A percentile compares a stretch with the other conserved stretches of the same genome.
Evolutionary conservation across 176 grass and related monocot genomes (phyloP).

Genomic region (Stipa capillata): DNA sequence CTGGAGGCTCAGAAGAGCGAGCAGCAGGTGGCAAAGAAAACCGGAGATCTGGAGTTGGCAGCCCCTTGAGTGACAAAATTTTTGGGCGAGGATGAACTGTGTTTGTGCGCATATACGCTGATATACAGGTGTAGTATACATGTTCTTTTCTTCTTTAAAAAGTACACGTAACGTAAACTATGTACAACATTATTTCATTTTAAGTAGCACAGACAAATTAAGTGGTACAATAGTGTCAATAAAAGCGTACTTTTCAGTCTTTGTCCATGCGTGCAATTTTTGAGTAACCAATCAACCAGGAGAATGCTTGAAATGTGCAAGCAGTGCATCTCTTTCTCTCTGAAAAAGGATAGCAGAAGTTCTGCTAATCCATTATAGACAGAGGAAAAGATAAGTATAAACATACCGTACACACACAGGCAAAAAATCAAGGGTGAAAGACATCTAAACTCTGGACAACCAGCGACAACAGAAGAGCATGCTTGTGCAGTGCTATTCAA

Average conservation of each 20-base stretch:
- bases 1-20: background rate
- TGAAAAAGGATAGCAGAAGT: background rate
- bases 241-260: background rate
- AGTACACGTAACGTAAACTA: background rate
- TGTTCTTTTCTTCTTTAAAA: background rate
- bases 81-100: background rate
- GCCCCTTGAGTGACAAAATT: background rate
- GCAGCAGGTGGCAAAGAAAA: constrained; percentile 8
- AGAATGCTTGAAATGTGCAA: background rate
- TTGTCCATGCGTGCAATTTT: background rate
- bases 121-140: background rate
- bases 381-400: background rate
- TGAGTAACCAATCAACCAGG: background rate
- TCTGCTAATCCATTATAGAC: background rate
- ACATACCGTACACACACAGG: too few relatives aligned
- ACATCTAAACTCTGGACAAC: too few relatives aligned
- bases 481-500: too few relatives aligned
- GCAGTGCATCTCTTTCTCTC: background rate
- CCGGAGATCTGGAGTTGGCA: background rate
- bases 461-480: too few relatives aligned
- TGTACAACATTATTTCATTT: constrained; percentile 12
- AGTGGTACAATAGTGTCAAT: background rate
- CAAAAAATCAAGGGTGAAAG: too few relatives aligned
- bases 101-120: background rate
- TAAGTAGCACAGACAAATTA: background rate